Evolutionary conservation across 371 early-diverging fungal species (phyloP).

Genomic region (Mortierella sp.): DNA sequence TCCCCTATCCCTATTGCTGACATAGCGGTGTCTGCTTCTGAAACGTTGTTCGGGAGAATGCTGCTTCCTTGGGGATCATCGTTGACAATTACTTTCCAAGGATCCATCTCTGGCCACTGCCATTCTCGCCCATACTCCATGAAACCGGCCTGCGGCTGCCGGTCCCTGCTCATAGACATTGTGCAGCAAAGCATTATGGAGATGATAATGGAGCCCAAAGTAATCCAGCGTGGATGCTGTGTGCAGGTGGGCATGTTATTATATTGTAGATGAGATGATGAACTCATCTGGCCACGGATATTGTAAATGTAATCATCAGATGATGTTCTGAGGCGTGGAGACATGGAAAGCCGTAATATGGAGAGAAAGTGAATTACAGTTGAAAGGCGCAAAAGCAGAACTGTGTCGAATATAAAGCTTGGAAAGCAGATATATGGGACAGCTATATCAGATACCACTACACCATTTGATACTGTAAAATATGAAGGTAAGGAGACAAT

Average conservation of each 20-base stretch:
- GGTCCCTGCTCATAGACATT: constrained; percentile 15
- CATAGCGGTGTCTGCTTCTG: no score
- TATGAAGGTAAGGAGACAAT: background rate
- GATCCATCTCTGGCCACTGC: constrained; percentile 32
- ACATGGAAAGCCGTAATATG: background rate
- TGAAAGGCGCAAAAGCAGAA: constrained; percentile 1
- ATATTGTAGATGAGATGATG: constrained; percentile 5
- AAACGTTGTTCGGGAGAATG: background rate
- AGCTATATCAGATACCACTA: background rate
- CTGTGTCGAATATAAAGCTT: background rate
- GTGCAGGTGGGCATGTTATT: constrained; percentile 2
- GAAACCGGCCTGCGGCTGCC: background rate
- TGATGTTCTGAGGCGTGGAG: background rate
- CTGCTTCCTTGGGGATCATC: background rate
- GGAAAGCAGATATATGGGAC: background rate
- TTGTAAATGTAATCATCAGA: background rate
- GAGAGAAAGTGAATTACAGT: background rate
- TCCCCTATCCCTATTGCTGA: background rate
- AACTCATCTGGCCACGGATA: background rate
- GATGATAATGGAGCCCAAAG: constrained; percentile 17
- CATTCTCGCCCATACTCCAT: constrained; percentile 6
- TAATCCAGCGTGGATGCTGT: constrained; percentile 20
- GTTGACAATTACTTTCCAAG: constrained; percentile 1
- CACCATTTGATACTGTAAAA: background rate
- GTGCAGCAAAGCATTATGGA: constrained; percentile 23